Conservation (phyloP, 2,329 filamentous ascomycete genomes). For the Stagonosporopsis vannaccii region DNA sequence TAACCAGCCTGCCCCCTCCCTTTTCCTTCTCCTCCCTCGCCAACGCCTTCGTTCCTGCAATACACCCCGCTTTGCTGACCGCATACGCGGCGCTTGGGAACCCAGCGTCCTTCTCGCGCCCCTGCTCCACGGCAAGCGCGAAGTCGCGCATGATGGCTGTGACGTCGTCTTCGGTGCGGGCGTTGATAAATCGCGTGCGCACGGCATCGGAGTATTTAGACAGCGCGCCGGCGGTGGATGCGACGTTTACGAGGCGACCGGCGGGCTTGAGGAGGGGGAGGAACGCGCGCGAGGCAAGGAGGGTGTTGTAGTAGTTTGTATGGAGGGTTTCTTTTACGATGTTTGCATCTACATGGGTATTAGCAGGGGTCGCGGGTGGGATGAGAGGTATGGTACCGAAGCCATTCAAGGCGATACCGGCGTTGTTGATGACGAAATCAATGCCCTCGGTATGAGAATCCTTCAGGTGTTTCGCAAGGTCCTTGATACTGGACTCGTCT, state of each 20-base stretch:
- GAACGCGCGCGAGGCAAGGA: slow-evolving; percentile 55
- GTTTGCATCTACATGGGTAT: slow-evolving; percentile 45
- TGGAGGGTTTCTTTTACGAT: slow-evolving; percentile 59
- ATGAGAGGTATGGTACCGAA: slow-evolving; percentile 45
- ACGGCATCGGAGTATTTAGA: slow-evolving; percentile 57
- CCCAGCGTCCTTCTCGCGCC: slow-evolving; percentile 56
- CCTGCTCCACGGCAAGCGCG: slow-evolving; percentile 54
- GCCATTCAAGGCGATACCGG: slow-evolving; percentile 57
- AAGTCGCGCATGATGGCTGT: slow-evolving; percentile 60
- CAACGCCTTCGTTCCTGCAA: slow-evolving; percentile 52
- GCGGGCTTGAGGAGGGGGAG: slow-evolving; percentile 55
- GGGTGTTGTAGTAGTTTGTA: slow-evolving; percentile 62
- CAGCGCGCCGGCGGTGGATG: slow-evolving; percentile 55
- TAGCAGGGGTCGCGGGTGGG: neutral
- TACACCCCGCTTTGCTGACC: slow-evolving; percentile 56
- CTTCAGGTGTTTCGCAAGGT: slow-evolving; percentile 53
- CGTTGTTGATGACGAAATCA: slow-evolving; percentile 64
- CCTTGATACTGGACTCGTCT: slow-evolving; percentile 53
- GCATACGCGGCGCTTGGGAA: slow-evolving; percentile 61
- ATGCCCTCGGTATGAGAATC: slow-evolving; percentile 57
- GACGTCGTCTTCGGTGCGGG: slow-evolving; percentile 53
- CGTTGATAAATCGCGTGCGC: slow-evolving; percentile 52
- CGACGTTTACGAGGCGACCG: slow-evolving; percentile 59
- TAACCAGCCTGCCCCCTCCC: slow-evolving; percentile 42
- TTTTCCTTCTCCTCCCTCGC: slow-evolving; percentile 45